Conservation (phyloP, 495 filamentous ascomycete genomes). For the Lepidopterella palustris region DNA sequence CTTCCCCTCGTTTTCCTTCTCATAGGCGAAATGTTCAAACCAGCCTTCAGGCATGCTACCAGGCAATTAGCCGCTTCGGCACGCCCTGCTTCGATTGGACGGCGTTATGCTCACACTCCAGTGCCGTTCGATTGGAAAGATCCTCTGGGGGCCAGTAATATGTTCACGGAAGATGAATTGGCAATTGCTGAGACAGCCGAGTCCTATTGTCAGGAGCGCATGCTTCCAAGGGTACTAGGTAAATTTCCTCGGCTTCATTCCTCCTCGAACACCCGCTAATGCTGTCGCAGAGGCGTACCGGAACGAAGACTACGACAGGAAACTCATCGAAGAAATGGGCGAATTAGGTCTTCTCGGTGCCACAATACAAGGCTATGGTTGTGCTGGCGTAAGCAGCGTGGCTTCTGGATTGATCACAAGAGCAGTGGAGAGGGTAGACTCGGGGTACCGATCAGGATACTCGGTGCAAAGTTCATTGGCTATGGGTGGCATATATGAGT, state of each 20-base stretch:
- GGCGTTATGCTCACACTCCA: conserved; percentile 47
- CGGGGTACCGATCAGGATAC: conserved; percentile 92
- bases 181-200: conserved; percentile 84
- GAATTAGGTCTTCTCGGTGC: conserved; percentile 87
- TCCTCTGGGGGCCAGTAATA: conserved; percentile 63
- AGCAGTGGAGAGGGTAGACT: conserved; percentile 93
- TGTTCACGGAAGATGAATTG: conserved; percentile 83
- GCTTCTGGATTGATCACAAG: conserved; percentile 90
- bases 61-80: conserved; percentile 32
- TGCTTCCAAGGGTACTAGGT: conserved; percentile 86
- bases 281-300: conserved; percentile 77
- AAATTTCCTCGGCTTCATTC: conserved; percentile 8
- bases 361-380: conserved; percentile 86
- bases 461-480: conserved; percentile 90
- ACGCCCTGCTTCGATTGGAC: conserved; percentile 31
- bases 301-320: conserved; percentile 83
- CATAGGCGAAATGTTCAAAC: conserved; percentile 43
- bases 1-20: conserved; percentile 4
- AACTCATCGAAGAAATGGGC: conserved; percentile 92
- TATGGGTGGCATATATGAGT: conserved; percentile 96
- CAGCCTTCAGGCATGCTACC: conserved; percentile 32
- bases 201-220: conserved; percentile 83
- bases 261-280: neutral
- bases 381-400: conserved; percentile 88
- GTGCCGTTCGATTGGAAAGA: conserved; percentile 86